A percentile compares a stretch with the other conserved stretches of the same genome.
These are phyloP conservation scores for Calycina herbarum DNA, from an alignment of 2,329 filamentous ascomycete species.

Conservation along the genomic window DNA sequence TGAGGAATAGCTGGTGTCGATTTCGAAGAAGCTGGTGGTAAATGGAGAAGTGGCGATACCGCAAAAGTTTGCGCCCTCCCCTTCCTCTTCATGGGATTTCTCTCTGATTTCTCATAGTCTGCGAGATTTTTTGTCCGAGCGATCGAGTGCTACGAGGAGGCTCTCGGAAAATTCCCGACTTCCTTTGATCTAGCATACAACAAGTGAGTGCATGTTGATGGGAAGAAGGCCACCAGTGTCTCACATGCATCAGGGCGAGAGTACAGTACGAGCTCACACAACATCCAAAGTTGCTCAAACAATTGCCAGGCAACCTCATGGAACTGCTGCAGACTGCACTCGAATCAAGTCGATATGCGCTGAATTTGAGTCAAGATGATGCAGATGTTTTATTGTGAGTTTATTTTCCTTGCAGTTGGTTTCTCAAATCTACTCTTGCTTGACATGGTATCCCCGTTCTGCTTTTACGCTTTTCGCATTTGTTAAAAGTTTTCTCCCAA, in stretches of 20 bases:
- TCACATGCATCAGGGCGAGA: constrained; percentile 52
- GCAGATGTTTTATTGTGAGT: constrained; percentile 62
- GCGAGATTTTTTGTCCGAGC: constrained; percentile 60
- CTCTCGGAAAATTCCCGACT: constrained; percentile 57
- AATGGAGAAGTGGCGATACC: constrained; percentile 72
- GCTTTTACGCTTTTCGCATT: constrained; percentile 4
- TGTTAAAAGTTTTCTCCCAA: not conserved
- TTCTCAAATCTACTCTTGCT: not conserved
- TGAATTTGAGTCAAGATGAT: constrained; percentile 60
- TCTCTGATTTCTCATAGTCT: constrained; percentile 31
- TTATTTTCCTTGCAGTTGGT: constrained; percentile 6
- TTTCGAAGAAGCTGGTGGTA: constrained; percentile 70
- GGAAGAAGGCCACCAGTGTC: not conserved
- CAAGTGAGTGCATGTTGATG: constrained; percentile 50
- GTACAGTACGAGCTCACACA: constrained; percentile 70
- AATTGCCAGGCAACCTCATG: constrained; percentile 47
- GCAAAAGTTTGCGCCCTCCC: constrained; percentile 47
- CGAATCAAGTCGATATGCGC: constrained; percentile 62
- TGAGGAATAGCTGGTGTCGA: constrained; percentile 58
- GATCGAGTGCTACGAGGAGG: constrained; percentile 65
- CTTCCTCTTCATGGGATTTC: not conserved
- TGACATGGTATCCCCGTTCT: not conserved
- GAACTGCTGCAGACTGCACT: constrained; percentile 61
- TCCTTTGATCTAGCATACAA: constrained; percentile 75
- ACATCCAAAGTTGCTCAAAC: constrained; percentile 59